Evolutionary conservation across 2,329 filamentous ascomycete genomes (phyloP), one percentile per base, ranked within the genome.

Genomic region (Fusarium zealandicum): DNA sequence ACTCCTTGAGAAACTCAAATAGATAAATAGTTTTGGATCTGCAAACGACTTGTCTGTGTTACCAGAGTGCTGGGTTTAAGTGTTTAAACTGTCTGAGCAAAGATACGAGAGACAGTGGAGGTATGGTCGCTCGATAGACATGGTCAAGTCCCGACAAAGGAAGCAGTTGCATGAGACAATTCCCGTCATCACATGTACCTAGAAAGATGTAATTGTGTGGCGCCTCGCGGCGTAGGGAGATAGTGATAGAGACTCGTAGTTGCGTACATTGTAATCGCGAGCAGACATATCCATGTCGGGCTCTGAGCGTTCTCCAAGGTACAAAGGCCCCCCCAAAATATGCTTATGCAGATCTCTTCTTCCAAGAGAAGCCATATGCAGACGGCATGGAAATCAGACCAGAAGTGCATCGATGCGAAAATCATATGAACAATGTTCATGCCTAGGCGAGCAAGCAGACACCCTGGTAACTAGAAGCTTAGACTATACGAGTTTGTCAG

Each of bases 271-370:
- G 51, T 28, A 43, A 30, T 35, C 47, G 43, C 16, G 50, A 20
- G 47, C 41, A n/a, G n/a, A n/a, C n/a, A n/a, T n/a, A n/a, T n/a
- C n/a, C n/a, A n/a, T n/a, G n/a, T n/a, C n/a, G n/a, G n/a, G n/a
- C n/a, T n/a, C n/a, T n/a, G n/a, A n/a, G n/a, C n/a, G n/a, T n/a
- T n/a, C n/a, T n/a, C n/a, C n/a, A n/a, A n/a, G n/a, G n/a, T n/a
- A n/a, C n/a, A n/a, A 14, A 48, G 36, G 35, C 48, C 18, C 13
- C 52, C 41, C 25, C 35, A 32, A 4, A 20, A 20, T 20, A 6
- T 20, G 7, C 2, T 25, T 20, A 40, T 18, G 63, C 37, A 61
- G 54, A 66, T 66, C 61, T 50, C 52, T 58, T 46, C 54, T 30
- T 43, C 20, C 14, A 11, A 58, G 47, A 41, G 28, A 39, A 49